Evolutionary conservation across 2,329 filamentous ascomycete genomes (phyloP).

Genomic region (Hymenoscyphus scutula): DNA sequence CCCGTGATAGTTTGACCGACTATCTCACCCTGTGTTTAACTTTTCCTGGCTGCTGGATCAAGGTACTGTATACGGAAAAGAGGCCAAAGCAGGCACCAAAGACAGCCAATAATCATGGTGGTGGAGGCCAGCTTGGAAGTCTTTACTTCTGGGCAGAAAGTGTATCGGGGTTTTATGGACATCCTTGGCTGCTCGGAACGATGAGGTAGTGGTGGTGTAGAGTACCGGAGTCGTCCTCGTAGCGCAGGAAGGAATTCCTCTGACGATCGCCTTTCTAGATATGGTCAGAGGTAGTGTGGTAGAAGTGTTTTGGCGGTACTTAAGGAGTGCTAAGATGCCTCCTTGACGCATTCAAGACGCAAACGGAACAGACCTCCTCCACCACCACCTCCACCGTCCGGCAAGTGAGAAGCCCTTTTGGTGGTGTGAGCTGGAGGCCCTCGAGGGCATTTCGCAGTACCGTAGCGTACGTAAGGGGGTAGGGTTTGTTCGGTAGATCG

Average conservation of each 20-base stretch:
- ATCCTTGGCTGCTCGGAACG: background rate
- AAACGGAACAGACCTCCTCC: conserved; percentile 1
- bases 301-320: background rate
- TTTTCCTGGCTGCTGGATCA: background rate
- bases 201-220: conserved; percentile 1
- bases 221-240: too few relatives aligned
- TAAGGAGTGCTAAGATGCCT: background rate
- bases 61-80: too few relatives aligned
- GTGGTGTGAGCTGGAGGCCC: background rate
- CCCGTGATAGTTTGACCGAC: too few relatives aligned
- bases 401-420: background rate
- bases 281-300: background rate
- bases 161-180: background rate
- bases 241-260: too few relatives aligned
- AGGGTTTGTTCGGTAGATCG: too few relatives aligned
- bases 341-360: background rate
- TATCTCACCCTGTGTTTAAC: background rate
- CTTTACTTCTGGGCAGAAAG: background rate
- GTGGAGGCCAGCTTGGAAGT: background rate
- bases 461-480: background rate
- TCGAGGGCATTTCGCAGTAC: background rate
- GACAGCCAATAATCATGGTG: background rate
- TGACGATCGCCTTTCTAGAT: background rate
- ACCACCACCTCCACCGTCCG: background rate
- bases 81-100: background rate